Conservation (phyloP, 805 yeast genomes). For the Wickerhamomyces silvicola region DNA sequence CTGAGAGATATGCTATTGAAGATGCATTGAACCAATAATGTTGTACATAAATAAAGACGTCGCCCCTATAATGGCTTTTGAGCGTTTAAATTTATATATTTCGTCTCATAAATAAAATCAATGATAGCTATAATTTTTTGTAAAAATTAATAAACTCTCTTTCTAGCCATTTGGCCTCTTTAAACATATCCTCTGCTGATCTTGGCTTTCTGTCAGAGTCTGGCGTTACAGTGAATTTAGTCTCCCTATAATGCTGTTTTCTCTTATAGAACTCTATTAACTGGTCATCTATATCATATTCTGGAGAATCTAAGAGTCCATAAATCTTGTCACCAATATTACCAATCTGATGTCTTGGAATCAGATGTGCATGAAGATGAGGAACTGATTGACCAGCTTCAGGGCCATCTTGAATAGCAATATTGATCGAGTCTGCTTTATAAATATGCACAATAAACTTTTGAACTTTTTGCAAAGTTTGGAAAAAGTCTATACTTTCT, state of each 20-base stretch:
- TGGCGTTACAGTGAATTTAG: conserved; percentile 27
- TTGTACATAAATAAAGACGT: no score
- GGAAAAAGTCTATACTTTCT: conserved; percentile 74
- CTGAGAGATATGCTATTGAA: conserved; percentile 23
- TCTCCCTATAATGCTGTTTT: conserved; percentile 20
- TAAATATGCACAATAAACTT: conserved; percentile 58
- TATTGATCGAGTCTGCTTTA: conserved; percentile 76
- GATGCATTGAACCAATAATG: conserved; percentile 13
- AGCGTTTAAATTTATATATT: conserved; percentile 1
- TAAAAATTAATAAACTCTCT: conserved; percentile 28
- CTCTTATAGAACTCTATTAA: conserved; percentile 25
- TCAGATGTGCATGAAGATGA: conserved; percentile 89
- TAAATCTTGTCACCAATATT: conserved; percentile 74
- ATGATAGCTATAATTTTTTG: not conserved
- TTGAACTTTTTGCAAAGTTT: conserved; percentile 65
- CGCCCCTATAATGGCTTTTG: not conserved
- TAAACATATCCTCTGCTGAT: conserved; percentile 55
- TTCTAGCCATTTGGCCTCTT: conserved; percentile 59
- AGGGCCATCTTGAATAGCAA: conserved; percentile 95
- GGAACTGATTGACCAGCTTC: conserved; percentile 96
- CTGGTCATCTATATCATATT: conserved; percentile 37
- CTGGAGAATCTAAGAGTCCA: conserved; percentile 45
- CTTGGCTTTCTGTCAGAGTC: conserved; percentile 56
- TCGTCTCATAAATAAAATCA: conserved; percentile 1
- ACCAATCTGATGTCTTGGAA: conserved; percentile 63